Percentiles rank a stretch among this genome's conserved stretches.
Evolutionary conservation across 169 alveolate genomes (phyloP).

Genomic region (Cryptosporidium xiaoi): DNA sequence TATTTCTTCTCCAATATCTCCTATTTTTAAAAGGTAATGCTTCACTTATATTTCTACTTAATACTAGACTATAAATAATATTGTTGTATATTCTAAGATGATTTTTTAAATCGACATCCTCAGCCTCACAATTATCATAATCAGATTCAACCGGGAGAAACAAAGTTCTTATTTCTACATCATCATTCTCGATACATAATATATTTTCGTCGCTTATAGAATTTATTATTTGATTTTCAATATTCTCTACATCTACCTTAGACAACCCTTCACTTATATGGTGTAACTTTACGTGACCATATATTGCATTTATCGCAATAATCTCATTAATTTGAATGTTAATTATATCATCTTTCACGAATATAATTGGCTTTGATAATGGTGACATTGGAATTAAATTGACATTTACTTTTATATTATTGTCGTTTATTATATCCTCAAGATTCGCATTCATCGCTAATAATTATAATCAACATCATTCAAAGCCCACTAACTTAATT

Average conservation of each 20-base stretch:
- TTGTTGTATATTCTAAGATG: not conserved
- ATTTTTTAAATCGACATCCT: not conserved
- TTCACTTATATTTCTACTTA: constrained; percentile 44
- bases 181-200: constrained; percentile 10
- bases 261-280: not conserved
- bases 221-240: constrained; percentile 4
- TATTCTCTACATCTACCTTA: too few species aligned
- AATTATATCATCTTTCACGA: constrained; percentile 5
- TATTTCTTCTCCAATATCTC: constrained; percentile 63
- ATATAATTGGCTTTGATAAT: constrained; percentile 1
- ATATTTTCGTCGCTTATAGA: not conserved
- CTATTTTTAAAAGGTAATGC: constrained; percentile 59
- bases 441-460: not conserved
- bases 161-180: constrained; percentile 1
- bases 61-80: constrained; percentile 42
- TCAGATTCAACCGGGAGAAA: constrained; percentile 28
- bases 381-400: constrained; percentile 35
- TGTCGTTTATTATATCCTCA: constrained; percentile 4
- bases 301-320: constrained; percentile 64
- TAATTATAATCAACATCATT: not conserved
- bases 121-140: not conserved
- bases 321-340: constrained; percentile 43
- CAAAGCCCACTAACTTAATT: not conserved
- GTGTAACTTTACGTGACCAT: constrained; percentile 43
- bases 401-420: not conserved